phyloP scores from a whole-genome alignment of 169 alveolate genomes.

The Sarcocystis neurona region DNA sequence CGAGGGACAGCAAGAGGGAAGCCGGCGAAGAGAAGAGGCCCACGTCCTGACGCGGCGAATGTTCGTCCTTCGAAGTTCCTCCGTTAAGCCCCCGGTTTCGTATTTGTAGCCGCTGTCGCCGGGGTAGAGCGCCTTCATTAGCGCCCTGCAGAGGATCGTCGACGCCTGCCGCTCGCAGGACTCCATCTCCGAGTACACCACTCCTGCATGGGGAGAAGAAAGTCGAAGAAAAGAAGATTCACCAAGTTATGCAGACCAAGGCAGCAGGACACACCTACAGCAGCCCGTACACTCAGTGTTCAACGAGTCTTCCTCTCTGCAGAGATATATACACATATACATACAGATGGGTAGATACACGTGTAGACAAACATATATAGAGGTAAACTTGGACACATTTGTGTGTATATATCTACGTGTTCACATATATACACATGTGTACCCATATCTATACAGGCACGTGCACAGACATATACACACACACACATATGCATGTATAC shows the following conservation, averaged over 20 bases:
- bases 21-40: background rate
- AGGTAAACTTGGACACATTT: too few relatives aligned
- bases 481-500: background rate
- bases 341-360: background rate
- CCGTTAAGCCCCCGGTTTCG: constrained; percentile 52
- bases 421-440: too few relatives aligned
- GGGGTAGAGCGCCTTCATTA: constrained; percentile 18
- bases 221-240: background rate
- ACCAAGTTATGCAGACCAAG: too few relatives aligned
- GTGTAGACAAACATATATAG: background rate
- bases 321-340: background rate
- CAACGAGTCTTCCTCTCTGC: background rate
- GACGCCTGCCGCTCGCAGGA: constrained; percentile 34
- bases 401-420: too few relatives aligned
- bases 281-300: too few relatives aligned
- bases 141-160: background rate
- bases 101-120: constrained; percentile 66
- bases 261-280: too few relatives aligned
- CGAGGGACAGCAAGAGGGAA: too few relatives aligned
- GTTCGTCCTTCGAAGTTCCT: constrained; percentile 10
- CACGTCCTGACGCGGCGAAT: constrained; percentile 33
- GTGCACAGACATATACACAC: background rate
- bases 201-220: constrained; percentile 51
- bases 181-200: constrained; percentile 70
- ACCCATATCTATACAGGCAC: constrained; percentile 35